phyloP scores from a whole-genome alignment of 805 yeast genomes.

The Yarrowia keelungensis region DNA sequence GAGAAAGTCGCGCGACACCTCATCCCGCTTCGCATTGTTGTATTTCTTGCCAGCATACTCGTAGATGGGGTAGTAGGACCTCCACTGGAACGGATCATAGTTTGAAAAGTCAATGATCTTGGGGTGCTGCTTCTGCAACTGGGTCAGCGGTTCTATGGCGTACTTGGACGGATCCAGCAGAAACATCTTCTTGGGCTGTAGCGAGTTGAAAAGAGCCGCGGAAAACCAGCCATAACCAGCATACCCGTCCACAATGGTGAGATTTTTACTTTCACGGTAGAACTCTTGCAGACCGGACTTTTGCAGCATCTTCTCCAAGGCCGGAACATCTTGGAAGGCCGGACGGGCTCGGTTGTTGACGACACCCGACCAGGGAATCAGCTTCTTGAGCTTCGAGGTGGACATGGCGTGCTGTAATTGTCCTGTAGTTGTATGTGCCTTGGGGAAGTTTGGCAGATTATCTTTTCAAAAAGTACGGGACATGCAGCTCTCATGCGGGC shows the following conservation, averaged over 20 bases:
- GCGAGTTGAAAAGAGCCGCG: slow-evolving; percentile 13
- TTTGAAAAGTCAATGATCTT: neutral
- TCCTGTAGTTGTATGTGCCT: neutral
- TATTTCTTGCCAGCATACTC: neutral
- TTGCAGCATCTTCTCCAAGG: neutral
- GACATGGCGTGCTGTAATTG: neutral
- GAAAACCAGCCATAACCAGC: slow-evolving; percentile 16
- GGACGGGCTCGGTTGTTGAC: slow-evolving; percentile 11
- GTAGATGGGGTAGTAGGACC: slow-evolving; percentile 2
- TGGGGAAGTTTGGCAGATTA: neutral
- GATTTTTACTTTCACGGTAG: neutral
- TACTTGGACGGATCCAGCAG: neutral
- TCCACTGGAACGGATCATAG: slow-evolving; percentile 27
- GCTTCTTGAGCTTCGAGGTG: neutral
- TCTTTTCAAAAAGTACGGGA: neutral
- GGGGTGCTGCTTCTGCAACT: neutral
- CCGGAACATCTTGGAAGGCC: neutral
- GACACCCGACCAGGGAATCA: neutral
- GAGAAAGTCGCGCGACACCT: slow-evolving; percentile 18
- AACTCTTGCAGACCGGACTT: slow-evolving; percentile 6
- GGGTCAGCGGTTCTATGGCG: neutral
- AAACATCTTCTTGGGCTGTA: slow-evolving; percentile 5
- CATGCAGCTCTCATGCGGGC: too few relatives aligned
- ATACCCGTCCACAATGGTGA: slow-evolving; percentile 35
- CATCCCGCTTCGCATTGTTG: neutral